These are phyloP conservation scores for Aspergillus diversus DNA, from an alignment of 495 filamentous ascomycete genomes.

Conservation along the genomic window DNA sequence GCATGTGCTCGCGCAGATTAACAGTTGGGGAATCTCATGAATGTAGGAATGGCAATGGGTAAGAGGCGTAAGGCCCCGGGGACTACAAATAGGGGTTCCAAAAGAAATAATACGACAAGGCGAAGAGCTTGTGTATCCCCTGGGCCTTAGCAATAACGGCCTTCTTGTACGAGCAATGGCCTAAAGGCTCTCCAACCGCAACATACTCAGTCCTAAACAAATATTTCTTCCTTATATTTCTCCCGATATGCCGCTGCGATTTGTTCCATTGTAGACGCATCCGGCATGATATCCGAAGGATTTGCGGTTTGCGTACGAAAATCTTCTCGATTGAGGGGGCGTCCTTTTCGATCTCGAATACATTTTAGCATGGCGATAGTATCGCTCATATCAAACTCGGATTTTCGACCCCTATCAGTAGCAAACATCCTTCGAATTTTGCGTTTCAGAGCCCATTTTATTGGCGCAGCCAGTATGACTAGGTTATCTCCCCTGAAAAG, in stretches of 20 bases:
- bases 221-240: constrained; percentile 21
- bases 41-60: background rate
- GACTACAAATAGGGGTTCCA: background rate
- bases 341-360: constrained; percentile 13
- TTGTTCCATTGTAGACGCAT: constrained; percentile 17
- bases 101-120: background rate
- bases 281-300: constrained; percentile 16
- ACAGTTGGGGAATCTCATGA: background rate
- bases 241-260: constrained; percentile 20
- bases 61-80: background rate
- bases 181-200: background rate
- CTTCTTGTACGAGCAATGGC: background rate
- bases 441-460: constrained; percentile 21
- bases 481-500: constrained; percentile 19
- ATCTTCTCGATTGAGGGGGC: constrained; percentile 11
- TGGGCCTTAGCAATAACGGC: background rate
- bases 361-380: constrained; percentile 21
- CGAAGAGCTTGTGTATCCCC: background rate
- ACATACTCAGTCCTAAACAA: constrained; percentile 12
- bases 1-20: background rate
- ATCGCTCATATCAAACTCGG: constrained; percentile 19
- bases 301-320: constrained; percentile 18
- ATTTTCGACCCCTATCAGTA: constrained; percentile 6
- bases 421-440: constrained; percentile 20
- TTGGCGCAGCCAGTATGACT: constrained; percentile 17